A percentile compares a stretch with the other conserved stretches of the same genome.
Evolutionary conservation across 352 stramenopile species (phyloP).

Genomic region (Peronospora farinosa): DNA sequence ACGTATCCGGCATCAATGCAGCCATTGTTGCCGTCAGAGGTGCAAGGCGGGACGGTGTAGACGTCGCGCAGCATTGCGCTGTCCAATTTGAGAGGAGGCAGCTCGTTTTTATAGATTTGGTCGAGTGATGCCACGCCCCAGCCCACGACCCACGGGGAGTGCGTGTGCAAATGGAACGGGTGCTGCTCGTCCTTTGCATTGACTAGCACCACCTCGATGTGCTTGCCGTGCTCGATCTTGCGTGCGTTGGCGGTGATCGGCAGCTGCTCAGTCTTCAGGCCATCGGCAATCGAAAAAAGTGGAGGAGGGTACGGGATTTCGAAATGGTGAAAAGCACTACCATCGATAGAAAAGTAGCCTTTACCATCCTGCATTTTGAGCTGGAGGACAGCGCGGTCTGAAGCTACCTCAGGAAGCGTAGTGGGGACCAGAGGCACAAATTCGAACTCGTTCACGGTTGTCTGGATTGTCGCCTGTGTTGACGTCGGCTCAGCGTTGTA

Average conservation of each 20-base stretch:
- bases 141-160: constrained; percentile 17
- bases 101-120: constrained; percentile 5
- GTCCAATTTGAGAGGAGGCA: constrained; percentile 10
- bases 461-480: constrained; percentile 6
- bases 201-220: constrained; percentile 24
- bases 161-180: constrained; percentile 27
- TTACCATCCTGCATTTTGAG: constrained; percentile 12
- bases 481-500: constrained; percentile 11
- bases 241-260: constrained; percentile 4
- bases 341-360: constrained; percentile 25
- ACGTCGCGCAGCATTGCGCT: constrained; percentile 17
- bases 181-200: constrained; percentile 26
- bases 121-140: constrained; percentile 12
- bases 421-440: constrained; percentile 14
- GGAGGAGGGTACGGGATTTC: constrained; percentile 9
- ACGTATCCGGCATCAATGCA: constrained; percentile 17
- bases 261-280: constrained; percentile 5
- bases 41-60: constrained; percentile 20
- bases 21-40: neutral
- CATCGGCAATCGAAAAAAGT: constrained; percentile 17
- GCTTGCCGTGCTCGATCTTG: constrained; percentile 12
- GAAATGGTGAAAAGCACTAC: constrained; percentile 21
- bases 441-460: constrained; percentile 18
- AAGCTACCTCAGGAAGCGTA: constrained; percentile 12
- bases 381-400: constrained; percentile 18